phyloP scores from a whole-genome alignment of 2,329 filamentous ascomycete species.

The Allantophomopsis cytisporea region DNA sequence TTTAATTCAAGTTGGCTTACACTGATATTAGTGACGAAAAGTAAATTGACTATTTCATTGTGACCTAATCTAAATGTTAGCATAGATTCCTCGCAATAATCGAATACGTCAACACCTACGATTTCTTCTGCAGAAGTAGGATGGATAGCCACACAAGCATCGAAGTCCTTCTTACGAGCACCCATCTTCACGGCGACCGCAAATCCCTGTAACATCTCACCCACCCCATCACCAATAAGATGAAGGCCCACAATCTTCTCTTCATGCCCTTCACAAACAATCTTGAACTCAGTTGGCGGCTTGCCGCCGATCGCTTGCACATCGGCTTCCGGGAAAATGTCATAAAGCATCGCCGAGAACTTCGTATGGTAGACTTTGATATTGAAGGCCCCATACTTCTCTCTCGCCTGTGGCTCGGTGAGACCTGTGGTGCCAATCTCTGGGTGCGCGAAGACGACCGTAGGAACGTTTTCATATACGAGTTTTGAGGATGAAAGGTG shows the following conservation, averaged over 20 bases:
- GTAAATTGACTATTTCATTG: too few species aligned
- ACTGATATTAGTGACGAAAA: too few species aligned
- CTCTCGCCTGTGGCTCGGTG: constrained; percentile 31
- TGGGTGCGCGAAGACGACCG: constrained; percentile 36
- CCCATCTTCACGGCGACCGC: constrained; percentile 71
- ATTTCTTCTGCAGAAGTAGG: constrained; percentile 66
- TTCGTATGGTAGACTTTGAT: constrained; percentile 33
- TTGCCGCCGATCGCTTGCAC: constrained; percentile 27
- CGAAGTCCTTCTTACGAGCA: constrained; percentile 65
- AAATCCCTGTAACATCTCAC: constrained; percentile 68
- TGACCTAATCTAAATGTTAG: too few species aligned
- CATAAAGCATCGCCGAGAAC: constrained; percentile 34
- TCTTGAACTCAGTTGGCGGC: constrained; percentile 34
- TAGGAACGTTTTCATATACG: constrained; percentile 34
- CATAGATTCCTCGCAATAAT: too few species aligned
- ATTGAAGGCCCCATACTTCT: constrained; percentile 31
- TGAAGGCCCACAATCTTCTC: constrained; percentile 36
- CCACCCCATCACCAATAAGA: constrained; percentile 30
- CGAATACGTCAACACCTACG: constrained; percentile 22
- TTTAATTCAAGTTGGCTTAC: too few species aligned
- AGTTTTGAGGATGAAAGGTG: constrained; percentile 27
- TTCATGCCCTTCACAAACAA: constrained; percentile 30
- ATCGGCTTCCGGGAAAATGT: constrained; percentile 20
- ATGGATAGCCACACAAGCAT: constrained; percentile 64
- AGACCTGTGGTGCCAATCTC: constrained; percentile 33